Evolutionary conservation across 352 stramenopile genomes (phyloP).

Genomic region (Pythium utonaiense): DNA sequence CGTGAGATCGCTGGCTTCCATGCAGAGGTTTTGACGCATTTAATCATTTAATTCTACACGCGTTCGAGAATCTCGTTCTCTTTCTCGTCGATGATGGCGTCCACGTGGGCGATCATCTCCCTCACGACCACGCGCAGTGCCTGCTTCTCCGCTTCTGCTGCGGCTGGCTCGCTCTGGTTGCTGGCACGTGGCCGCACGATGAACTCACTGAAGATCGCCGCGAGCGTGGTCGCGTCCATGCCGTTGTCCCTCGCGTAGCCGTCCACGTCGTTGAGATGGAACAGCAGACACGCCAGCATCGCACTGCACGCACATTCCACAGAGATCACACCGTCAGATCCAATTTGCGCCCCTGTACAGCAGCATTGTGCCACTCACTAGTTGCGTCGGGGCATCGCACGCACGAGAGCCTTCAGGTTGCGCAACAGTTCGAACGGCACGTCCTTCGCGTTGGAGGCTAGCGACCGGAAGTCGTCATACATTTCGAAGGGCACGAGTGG

Average conservation of each 20-base stretch:
- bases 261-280: slow-evolving; percentile 81
- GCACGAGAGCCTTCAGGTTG: slow-evolving; percentile 56
- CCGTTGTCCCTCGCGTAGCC: slow-evolving; percentile 72
- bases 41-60: slow-evolving; percentile 22
- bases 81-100: slow-evolving; percentile 70
- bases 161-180: slow-evolving; percentile 5
- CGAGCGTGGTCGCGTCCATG: slow-evolving; percentile 58
- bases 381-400: slow-evolving; percentile 55
- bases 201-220: slow-evolving; percentile 46
- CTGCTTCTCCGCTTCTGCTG: slow-evolving; percentile 12
- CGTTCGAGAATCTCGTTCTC: slow-evolving; percentile 51
- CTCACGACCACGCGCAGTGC: slow-evolving; percentile 39
- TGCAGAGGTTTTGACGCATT: no score
- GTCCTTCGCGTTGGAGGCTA: slow-evolving; percentile 38
- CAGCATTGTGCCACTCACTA: slow-evolving; percentile 37
- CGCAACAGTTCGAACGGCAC: slow-evolving; percentile 50
- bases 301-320: slow-evolving; percentile 25
- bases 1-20: neutral
- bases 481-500: slow-evolving; percentile 62
- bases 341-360: neutral
- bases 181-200: slow-evolving; percentile 41
- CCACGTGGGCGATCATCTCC: slow-evolving; percentile 72
- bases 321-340: no score
- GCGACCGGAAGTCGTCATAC: slow-evolving; percentile 50
- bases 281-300: slow-evolving; percentile 72